Conservation (phyloP, 306 rosid genomes). For the Dryas octopetala region DNA sequence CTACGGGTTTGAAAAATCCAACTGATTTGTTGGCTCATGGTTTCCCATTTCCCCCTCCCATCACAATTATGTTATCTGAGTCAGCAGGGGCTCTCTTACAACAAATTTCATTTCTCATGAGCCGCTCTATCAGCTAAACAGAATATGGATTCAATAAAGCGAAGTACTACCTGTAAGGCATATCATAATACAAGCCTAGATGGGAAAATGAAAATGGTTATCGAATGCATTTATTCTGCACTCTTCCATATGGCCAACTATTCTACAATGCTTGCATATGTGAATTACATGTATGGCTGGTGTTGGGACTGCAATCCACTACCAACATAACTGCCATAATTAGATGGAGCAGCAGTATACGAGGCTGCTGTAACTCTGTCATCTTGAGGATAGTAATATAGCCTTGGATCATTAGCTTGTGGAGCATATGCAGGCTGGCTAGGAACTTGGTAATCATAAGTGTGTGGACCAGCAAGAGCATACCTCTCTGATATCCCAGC, state of each 20-base stretch:
- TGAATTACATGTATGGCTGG: constrained; percentile 53
- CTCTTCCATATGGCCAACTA: constrained; percentile 13
- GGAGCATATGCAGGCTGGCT: constrained; percentile 51
- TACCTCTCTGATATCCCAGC: constrained; percentile 45
- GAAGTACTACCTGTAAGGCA: neutral
- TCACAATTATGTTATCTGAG: too few species aligned
- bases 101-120: neutral
- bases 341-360: constrained; percentile 39
- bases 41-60: too few species aligned
- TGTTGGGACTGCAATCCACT: constrained; percentile 54
- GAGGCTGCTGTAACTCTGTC: constrained; percentile 33
- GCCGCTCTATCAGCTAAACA: neutral
- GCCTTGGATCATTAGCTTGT: constrained; percentile 42
- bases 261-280: constrained; percentile 11
- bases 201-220: constrained; percentile 1
- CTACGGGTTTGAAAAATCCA: too few species aligned
- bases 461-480: constrained; percentile 34
- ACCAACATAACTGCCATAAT: constrained; percentile 49
- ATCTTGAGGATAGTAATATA: constrained; percentile 36
- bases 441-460: constrained; percentile 55
- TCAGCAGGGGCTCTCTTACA: too few species aligned
- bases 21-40: neutral
- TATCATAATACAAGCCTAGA: constrained; percentile 4
- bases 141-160: neutral
- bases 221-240: constrained; percentile 16